Conservation (phyloP, 805 yeast genomes). For the Scheffersomyces stipitis region DNA sequence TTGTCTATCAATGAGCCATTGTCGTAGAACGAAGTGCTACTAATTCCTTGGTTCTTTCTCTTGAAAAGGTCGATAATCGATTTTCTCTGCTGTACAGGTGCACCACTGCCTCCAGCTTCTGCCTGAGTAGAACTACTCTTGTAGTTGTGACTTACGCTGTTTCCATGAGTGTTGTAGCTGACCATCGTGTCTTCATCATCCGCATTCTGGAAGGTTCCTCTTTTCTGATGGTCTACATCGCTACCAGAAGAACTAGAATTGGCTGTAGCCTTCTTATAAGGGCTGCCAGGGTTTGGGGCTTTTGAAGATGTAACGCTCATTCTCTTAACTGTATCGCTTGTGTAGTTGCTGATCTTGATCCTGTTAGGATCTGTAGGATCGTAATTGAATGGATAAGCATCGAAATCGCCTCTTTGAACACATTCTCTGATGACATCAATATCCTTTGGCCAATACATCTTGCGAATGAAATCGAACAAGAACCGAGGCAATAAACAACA, state of each 20-base stretch:
- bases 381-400: slow-evolving; percentile 47
- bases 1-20: slow-evolving; percentile 33
- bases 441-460: slow-evolving; percentile 61
- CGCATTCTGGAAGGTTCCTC: not conserved
- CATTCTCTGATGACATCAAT: slow-evolving; percentile 70
- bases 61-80: slow-evolving; percentile 33
- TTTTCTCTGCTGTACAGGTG: slow-evolving; percentile 25
- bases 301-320: slow-evolving; percentile 2
- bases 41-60: slow-evolving; percentile 29
- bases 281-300: not conserved
- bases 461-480: slow-evolving; percentile 46
- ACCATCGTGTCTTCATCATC: not conserved
- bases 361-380: slow-evolving; percentile 61
- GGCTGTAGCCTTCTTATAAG: slow-evolving; percentile 4
- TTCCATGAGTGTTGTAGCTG: too few species aligned
- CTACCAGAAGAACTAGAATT: slow-evolving; percentile 6
- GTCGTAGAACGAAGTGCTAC: slow-evolving; percentile 17
- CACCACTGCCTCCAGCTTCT: not conserved
- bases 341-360: slow-evolving; percentile 48
- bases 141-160: too few species aligned
- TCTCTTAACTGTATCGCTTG: slow-evolving; percentile 2
- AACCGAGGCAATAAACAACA: slow-evolving; percentile 63
- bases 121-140: too few species aligned
- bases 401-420: slow-evolving; percentile 52
- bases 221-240: slow-evolving; percentile 3